Evolutionary conservation across 345 rosid species (phyloP), one percentile per base, ranked within the genome.

Genomic region (Populus euphratica): DNA sequence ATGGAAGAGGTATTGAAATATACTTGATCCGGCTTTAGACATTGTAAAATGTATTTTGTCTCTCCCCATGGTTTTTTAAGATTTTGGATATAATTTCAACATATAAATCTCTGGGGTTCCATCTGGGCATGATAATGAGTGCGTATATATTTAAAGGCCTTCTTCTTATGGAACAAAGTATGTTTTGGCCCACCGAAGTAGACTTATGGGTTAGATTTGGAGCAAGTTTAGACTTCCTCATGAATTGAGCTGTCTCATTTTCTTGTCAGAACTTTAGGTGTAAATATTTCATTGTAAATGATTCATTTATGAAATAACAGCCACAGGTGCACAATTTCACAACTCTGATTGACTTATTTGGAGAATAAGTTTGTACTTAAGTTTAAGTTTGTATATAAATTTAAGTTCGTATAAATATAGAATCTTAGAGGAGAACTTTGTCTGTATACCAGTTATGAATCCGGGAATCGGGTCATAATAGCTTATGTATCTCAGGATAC

Each of bases 1-100:
- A 92, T 96, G 98, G 97, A 96, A 89, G 99, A 93, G 98, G 99
- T 95, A 72, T 44, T 73, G 62, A 44, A 72, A 50, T 13, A 41
- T n/a, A 29, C 64, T 70, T 8, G 20, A 10, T 29, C 39, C 27
- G 11, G 39, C 29, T 9, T 43, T 61, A 65, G 36, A 7, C 69
- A 31, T 68, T 59, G 14, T 72, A 21, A 12, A 66, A 21, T 71
- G 68, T 20, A 64, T 65, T 12, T 77, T 59, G 63, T 10, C 54
- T 61, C 20, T 27, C 73, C 25, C 39, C 27, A 13, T 59, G 12
- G 33, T 17, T 72, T 61, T 14, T 54, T 36, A 35, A 41, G 47
- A 54, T 56, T 14, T 52, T 52, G 59, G 59, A 52, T 20, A 21
- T 20, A 6, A 8, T 5, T 52, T 8, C 41, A 9, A 38, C 9